Evolutionary conservation across 1,284 basidiomycete species (phyloP).

Genomic region (Malassezia psittaci): DNA sequence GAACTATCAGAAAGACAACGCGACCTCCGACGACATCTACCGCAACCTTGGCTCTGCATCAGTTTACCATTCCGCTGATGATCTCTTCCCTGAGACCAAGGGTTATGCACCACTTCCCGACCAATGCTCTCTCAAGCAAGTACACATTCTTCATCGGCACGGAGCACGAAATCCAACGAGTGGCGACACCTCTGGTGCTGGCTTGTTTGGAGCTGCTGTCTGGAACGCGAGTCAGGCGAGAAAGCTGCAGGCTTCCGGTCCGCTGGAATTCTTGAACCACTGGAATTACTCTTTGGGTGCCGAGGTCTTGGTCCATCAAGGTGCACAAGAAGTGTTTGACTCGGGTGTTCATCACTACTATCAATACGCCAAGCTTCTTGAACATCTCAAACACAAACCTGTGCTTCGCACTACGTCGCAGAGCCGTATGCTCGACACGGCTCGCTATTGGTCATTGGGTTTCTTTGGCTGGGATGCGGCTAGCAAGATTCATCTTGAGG

Average conservation of each 20-base stretch:
- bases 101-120: constrained; percentile 6
- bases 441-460: constrained; percentile 55
- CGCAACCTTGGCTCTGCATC: constrained; percentile 24
- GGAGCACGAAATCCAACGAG: constrained; percentile 37
- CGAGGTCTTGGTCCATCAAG: constrained; percentile 69
- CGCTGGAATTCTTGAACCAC: constrained; percentile 63
- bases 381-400: constrained; percentile 24
- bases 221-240: constrained; percentile 1
- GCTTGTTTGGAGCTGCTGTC: not conserved
- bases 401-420: constrained; percentile 47
- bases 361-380: constrained; percentile 42
- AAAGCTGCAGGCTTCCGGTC: constrained; percentile 51
- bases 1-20: constrained; percentile 15
- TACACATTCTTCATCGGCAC: constrained; percentile 43
- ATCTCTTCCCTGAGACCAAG: constrained; percentile 16
- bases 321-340: constrained; percentile 58
- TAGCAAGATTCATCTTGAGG: constrained; percentile 29
- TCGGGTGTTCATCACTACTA: constrained; percentile 38
- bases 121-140: constrained; percentile 28
- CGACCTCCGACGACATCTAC: constrained; percentile 27
- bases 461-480: constrained; percentile 34
- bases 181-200: not conserved
- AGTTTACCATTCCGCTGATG: constrained; percentile 10
- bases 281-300: constrained; percentile 54
- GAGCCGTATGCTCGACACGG: constrained; percentile 74